Evolutionary conservation across 257 asterid genomes (phyloP).

Genomic region (Solanum appendiculatum): DNA sequence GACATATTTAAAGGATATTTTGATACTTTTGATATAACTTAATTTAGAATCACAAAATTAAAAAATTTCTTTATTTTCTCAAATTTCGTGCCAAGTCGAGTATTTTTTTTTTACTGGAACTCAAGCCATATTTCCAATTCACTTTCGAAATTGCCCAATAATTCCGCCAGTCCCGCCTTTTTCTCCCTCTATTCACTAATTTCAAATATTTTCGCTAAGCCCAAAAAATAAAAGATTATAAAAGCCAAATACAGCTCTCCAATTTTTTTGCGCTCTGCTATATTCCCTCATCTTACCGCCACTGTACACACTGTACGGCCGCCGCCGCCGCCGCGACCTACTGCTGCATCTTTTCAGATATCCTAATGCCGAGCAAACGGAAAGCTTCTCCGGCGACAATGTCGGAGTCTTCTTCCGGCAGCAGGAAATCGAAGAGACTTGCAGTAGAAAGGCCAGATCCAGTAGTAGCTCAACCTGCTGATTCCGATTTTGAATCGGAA

Average conservation of each 20-base stretch:
- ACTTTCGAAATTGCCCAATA: background rate
- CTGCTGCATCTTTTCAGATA: background rate
- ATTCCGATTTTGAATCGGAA: background rate
- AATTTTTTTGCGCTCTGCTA: background rate
- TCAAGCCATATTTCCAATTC: background rate
- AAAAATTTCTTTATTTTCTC: too few species aligned
- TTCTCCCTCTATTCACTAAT: background rate
- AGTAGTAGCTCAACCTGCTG: background rate
- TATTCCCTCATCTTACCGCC: background rate
- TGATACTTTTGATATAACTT: background rate
- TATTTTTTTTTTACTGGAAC: background rate
- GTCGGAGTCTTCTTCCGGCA: background rate
- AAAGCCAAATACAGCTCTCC: background rate
- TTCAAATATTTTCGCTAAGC: background rate
- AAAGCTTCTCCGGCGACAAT: background rate
- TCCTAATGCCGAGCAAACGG: background rate
- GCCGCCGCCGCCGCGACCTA: background rate
- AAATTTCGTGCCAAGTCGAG: too few species aligned
- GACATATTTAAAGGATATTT: too few species aligned
- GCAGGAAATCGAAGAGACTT: background rate
- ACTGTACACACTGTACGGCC: background rate
- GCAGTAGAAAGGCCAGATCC: background rate
- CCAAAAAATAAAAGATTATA: background rate
- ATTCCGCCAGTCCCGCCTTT: slow-evolving; percentile 1
- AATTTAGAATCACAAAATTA: too few species aligned